Base-by-base conservation (phyloP, 352 stramenopile species). In the Pythium aristosporum region DNA sequence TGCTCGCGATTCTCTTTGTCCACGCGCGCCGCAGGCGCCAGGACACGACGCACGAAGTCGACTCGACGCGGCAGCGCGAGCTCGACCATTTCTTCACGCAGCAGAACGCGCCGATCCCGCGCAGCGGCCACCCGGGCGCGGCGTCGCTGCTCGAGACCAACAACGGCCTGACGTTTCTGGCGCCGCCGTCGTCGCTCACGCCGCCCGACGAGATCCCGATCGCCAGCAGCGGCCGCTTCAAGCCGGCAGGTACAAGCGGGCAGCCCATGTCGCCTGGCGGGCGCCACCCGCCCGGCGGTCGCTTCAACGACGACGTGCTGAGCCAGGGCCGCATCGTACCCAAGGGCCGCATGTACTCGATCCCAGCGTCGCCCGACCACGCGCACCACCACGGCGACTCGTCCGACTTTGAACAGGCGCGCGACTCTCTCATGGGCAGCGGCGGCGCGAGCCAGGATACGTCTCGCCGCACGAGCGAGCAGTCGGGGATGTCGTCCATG, bases 1-100 rank as follows among this genome's bases (percentile, higher is more conserved):
- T 84, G 16, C 71, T 68, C 18, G 84, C 76, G 28, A 63, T 91
- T 28, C 76, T 88, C 68, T 87, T 88, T 54, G 76, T 87, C 41
- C 81, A 82, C 51, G 71, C 64, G 13, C 50, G 62, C 44, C 67
- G 65, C 2, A 57, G 65, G 0, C 71, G 74, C 2, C 64, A 69
- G 44, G 64, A 73, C 9, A 48, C 47, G 2, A 28, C 25, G 2
- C 34, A 39, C 34, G 58, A 53, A 25, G 9, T 20, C 12, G 51
- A 56, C 21, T 71, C 74, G 34, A 32, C 54, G 20, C 62, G 62
- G n/a, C 53, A 51, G 34, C 62, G 62, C 20, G 21, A 68, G 28
- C 54, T 68, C 13, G 54, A 62, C 46, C 46, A 56, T 6, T 63
- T 63, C 28, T 68, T 68, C 30, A 41, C 62, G 23, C 36, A 58